Evolutionary conservation across 106 monocot species (phyloP).

Genomic region (Apostasia ramifera): DNA sequence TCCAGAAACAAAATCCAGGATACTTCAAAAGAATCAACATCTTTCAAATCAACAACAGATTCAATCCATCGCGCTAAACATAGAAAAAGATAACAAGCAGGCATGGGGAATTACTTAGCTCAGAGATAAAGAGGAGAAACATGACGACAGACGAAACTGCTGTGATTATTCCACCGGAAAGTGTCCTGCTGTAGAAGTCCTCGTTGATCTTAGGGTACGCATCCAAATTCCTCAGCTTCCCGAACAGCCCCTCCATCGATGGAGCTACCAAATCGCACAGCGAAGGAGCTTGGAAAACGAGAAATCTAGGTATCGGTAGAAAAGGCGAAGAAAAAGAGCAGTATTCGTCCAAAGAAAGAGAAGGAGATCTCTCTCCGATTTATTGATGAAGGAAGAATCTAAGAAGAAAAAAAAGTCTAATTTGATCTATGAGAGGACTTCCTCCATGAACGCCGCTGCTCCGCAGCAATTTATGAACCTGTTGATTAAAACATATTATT

Average conservation of each 20-base stretch:
- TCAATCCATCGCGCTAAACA: not conserved
- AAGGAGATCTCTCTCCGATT: not conserved
- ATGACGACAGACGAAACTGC: conserved; percentile 65
- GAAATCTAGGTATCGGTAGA: not conserved
- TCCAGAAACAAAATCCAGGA: no score
- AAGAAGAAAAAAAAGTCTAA: no score
- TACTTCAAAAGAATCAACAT: no score
- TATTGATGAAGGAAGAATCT: no score
- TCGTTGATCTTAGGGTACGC: conserved; percentile 86
- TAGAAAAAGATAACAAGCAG: not conserved
- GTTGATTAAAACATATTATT: no score
- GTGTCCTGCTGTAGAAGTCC: conserved; percentile 88
- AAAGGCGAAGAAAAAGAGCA: not conserved
- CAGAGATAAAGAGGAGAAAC: conserved; percentile 86
- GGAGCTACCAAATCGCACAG: not conserved
- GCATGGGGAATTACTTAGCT: conserved; percentile 44
- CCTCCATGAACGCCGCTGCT: no score
- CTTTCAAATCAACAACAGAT: not conserved
- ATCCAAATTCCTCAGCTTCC: conserved; percentile 65
- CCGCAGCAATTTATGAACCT: no score
- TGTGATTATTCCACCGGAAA: conserved; percentile 85
- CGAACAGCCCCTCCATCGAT: conserved; percentile 53
- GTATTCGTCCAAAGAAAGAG: not conserved
- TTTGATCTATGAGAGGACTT: no score
- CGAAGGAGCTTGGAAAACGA: not conserved